phyloP scores from a whole-genome alignment of 345 rosid species.

The Arabidopsis suecica region DNA sequence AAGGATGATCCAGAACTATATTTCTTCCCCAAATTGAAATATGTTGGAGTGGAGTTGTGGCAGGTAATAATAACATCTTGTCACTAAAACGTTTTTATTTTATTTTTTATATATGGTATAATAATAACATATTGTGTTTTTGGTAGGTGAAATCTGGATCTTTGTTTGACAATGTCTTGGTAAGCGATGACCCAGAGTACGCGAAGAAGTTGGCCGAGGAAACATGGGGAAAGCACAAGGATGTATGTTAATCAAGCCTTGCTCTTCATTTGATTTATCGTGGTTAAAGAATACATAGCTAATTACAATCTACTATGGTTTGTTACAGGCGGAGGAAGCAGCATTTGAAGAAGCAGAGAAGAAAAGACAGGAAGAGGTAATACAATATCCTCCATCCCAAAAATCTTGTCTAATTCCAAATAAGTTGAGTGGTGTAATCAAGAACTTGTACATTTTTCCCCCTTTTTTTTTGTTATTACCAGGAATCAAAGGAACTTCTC shows the following conservation, averaged over 20 bases:
- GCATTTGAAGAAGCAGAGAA: slow-evolving; percentile 94
- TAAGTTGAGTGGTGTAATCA: not conserved
- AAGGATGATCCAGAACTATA: slow-evolving; percentile 93
- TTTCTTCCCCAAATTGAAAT: slow-evolving; percentile 85
- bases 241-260: slow-evolving; percentile 54
- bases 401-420: not conserved
- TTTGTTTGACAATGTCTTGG: slow-evolving; percentile 78
- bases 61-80: slow-evolving; percentile 60
- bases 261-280: slow-evolving; percentile 18
- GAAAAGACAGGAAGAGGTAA: slow-evolving; percentile 84
- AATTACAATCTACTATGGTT: not conserved
- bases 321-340: slow-evolving; percentile 90
- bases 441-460: not conserved
- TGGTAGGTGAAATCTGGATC: slow-evolving; percentile 86
- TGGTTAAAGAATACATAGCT: slow-evolving; percentile 21
- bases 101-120: not conserved
- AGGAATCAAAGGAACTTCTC: slow-evolving; percentile 75
- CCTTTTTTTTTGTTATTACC: slow-evolving; percentile 17
- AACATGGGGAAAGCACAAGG: slow-evolving; percentile 91
- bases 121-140: not conserved
- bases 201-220: slow-evolving; percentile 84
- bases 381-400: not conserved
- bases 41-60: slow-evolving; percentile 97
- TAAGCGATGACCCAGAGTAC: slow-evolving; percentile 73
- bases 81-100: not conserved